Base-by-base conservation (phyloP, 2,329 filamentous ascomycete genomes). In the Diatrype stigma region DNA sequence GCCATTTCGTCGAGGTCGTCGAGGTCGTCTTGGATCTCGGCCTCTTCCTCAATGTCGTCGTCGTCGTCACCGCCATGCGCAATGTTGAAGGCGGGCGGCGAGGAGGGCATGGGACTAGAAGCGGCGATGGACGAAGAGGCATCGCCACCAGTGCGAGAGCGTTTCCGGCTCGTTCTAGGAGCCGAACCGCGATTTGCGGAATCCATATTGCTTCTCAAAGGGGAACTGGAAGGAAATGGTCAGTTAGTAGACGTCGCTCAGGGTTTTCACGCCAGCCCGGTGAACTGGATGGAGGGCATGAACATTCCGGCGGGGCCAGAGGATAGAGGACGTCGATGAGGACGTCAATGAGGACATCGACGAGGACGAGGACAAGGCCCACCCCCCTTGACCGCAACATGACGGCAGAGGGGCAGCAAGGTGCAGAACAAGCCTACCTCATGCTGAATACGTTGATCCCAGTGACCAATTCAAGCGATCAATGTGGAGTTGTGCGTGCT, bases 1-100 rank as follows among this genome's bases (percentile, higher is more conserved):
- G 89, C 87, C 75, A 84, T 83, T 65, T 92, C 88, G 60, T 94
- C 90, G 42, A 92, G 79, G 51, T 94, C 87, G 49, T 90, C 88
- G 17, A 86, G 76, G 58, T 87, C 86, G 57, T 86, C 85, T 58
- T 90, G 85, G 44, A 85, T 76, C 63, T 90, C 86, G 46, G 81
- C 79, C 47, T 90, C 86, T 47, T 87, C 84, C 50, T 90, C 79
- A 37, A 86, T 80, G 59, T 89, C 86, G 55, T 91, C 88, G 40
- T 86, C 79, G 42, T 88, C 84, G 54, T 89, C 86, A 30, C 75
- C 78, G 47, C 85, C 84, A 48, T 87, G 84, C 6, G 81, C 80
- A 56, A 90, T 84, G 57, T 77, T 74, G 61, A 83, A 83, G 40
- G 77, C 80, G 5, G 84, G 82, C 2, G 82, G 82, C 1, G 83